Evolutionary conservation across 768 basidiomycete genomes (phyloP), one percentile per base, ranked within the genome.

Genomic region (Tricholoma matsutake): DNA sequence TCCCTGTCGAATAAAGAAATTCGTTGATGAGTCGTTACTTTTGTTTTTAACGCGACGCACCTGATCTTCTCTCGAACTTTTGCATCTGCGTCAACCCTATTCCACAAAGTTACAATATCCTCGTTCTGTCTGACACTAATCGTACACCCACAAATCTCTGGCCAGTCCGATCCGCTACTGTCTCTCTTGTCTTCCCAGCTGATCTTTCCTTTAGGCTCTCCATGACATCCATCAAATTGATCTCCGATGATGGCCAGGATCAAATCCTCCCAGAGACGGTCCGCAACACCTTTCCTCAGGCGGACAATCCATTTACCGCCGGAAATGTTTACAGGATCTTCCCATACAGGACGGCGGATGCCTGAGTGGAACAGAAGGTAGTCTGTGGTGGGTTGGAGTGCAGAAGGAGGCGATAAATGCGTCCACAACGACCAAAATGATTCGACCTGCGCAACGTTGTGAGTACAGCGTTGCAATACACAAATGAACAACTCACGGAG

Each of bases 241-340:
- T 96, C 96, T 3, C 95, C 96, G 59, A 95, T 84, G 59, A 96
- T 80, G 10, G 92, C 92, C 65, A 95, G 79, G 32, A 96, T 84
- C 49, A 94, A 82, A 67, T 92, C 89, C 75, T 96, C 94, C 94
- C 94, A 96, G 55, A 96, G 76, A 29, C 92, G 86, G 75, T 96
- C 94, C 4, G 92, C 86, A 35, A 96, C 82, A 47, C 94, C 94
- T 71, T 98, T 97, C 66, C 87, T 85, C 53, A 98, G 82, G 57
- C 96, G 90, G 60, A 98, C 83, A 55, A 96, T 96, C 91, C 95
- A 98, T 74, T 96, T 96, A 3, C 95, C 96, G 28, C 96, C 96
- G 14, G 85, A 72, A 54, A 86, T 73, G 72, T 97, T 97, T 59
- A 94, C 78, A 13, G 94, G 90, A 73, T 97, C 95, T 72, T 98